Evolutionary conservation across 768 basidiomycete species (phyloP), one percentile per base, ranked within the genome.

Genomic region (Leccinum imitatum): DNA sequence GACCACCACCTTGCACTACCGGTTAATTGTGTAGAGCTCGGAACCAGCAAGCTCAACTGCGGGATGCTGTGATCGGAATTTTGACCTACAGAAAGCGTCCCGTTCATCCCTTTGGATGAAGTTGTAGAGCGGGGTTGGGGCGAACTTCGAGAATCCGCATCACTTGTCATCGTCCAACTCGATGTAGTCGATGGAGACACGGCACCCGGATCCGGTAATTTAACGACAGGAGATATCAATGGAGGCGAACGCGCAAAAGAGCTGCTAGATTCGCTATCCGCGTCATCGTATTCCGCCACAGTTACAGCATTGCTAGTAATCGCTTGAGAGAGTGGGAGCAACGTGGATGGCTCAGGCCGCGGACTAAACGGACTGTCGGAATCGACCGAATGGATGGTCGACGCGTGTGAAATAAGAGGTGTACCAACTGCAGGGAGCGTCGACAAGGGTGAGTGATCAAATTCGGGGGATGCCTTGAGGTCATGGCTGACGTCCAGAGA

Each of bases 381-480:
- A 50, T 69, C 60, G 17, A 37, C 56, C 0, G 69, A 64, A 41
- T 35, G 59, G 30, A 61, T 56, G 6, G 62, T 60, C 56, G 57
- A 61, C 3, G 59, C 27, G 31, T 55, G 50, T 13, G 68, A 65
- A 46, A 66, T 35, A n/a, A 63, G 57, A 21, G 72, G 72, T 31
- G 73, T 73, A 46, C 72, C 72, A 6, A 73, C 70, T 17, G 60
- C 57, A 2, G 72, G 72, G 54, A 73, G 31, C 11, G 59, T 72
- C 23, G 72, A 73, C 46, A 75, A 60, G n/a, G 73, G 73, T 10
- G 72, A 67, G 54, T 72, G 73, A 27, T 75, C 31, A 31, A 67
- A 63, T 3, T 70, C 64, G 23, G 63, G 61, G 9, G 62, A 67
- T 13, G 46, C 53, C 47, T 64, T 66, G 17, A 50, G 14, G 39